Conservation (phyloP, 1,284 basidiomycete species). For the Lentinula novae-zelandiae region DNA sequence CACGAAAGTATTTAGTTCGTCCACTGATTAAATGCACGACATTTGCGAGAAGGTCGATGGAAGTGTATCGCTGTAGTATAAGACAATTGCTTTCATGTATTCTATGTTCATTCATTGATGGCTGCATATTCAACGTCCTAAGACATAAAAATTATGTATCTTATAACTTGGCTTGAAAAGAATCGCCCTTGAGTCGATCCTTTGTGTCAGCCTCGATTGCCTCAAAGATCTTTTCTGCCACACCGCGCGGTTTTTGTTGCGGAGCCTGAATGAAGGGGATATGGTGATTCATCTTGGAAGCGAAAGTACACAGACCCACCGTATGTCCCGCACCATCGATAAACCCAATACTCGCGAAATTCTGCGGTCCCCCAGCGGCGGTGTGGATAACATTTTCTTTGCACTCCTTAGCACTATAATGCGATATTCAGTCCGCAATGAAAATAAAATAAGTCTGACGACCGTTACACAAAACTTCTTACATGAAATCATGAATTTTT, state of each 20-base stretch:
- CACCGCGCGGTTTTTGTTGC: conserved; percentile 29
- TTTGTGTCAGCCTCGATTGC: not conserved
- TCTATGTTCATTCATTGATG: too few species aligned
- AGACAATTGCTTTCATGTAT: too few species aligned
- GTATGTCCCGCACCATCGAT: conserved; percentile 35
- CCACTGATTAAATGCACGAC: conserved; percentile 21
- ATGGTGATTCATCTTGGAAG: not conserved
- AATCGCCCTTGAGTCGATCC: not conserved
- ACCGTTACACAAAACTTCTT: conserved; percentile 11
- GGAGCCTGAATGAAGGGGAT: conserved; percentile 20
- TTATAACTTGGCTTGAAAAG: not conserved
- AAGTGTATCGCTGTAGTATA: too few species aligned
- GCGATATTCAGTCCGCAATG: not conserved
- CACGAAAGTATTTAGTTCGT: conserved; percentile 7
- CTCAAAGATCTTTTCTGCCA: conserved; percentile 29
- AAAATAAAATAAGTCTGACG: not conserved
- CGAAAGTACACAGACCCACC: conserved; percentile 19
- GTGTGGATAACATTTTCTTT: conserved; percentile 37
- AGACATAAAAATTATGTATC: too few species aligned
- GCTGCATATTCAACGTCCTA: too few species aligned
- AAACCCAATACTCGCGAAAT: conserved; percentile 35
- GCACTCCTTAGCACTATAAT: conserved; percentile 31
- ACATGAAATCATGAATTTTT: conserved; percentile 43
- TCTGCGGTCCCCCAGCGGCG: conserved; percentile 30
- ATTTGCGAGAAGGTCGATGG: too few species aligned